These are phyloP conservation scores for Plasmodium yoelii DNA, from an alignment of 169 alveolate species.

Conservation along the genomic window DNA sequence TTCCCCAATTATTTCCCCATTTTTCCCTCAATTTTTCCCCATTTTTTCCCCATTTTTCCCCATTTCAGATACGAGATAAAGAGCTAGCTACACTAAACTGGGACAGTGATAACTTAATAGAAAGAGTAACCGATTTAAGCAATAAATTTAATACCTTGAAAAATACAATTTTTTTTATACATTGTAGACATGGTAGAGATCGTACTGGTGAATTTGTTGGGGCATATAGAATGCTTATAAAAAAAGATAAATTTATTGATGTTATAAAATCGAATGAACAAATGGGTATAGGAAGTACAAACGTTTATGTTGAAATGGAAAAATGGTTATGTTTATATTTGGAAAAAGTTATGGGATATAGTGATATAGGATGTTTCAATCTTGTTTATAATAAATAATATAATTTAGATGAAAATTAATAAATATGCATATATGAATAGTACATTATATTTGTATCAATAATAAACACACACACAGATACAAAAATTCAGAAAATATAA, in stretches of 20 bases:
- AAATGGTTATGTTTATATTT: slow-evolving; percentile 61
- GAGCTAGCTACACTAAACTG: slow-evolving; percentile 30
- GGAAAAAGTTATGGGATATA: slow-evolving; percentile 27
- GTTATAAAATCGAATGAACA: slow-evolving; percentile 24
- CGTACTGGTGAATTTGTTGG: slow-evolving; percentile 60
- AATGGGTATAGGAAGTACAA: slow-evolving; percentile 13
- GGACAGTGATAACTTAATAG: slow-evolving; percentile 36
- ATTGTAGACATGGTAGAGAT: slow-evolving; percentile 70
- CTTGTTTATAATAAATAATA: not conserved
- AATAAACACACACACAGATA: too few species aligned
- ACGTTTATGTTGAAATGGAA: slow-evolving; percentile 21
- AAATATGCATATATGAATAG: not conserved
- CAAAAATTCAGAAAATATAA: too few species aligned
- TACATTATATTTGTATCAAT: not conserved
- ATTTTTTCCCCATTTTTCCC: too few species aligned
- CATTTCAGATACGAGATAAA: slow-evolving; percentile 5
- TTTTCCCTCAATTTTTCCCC: not conserved
- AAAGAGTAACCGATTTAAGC: slow-evolving; percentile 3
- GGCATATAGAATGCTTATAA: slow-evolving; percentile 44
- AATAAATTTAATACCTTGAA: slow-evolving; percentile 32
- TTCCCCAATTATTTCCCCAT: not conserved
- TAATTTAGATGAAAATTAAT: not conserved
- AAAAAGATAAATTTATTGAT: slow-evolving; percentile 15
- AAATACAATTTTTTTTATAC: slow-evolving; percentile 47
- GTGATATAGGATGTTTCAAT: slow-evolving; percentile 22